Evolutionary conservation across 2,329 filamentous ascomycete genomes (phyloP).

Genomic region (Boeremia lycopersici): DNA sequence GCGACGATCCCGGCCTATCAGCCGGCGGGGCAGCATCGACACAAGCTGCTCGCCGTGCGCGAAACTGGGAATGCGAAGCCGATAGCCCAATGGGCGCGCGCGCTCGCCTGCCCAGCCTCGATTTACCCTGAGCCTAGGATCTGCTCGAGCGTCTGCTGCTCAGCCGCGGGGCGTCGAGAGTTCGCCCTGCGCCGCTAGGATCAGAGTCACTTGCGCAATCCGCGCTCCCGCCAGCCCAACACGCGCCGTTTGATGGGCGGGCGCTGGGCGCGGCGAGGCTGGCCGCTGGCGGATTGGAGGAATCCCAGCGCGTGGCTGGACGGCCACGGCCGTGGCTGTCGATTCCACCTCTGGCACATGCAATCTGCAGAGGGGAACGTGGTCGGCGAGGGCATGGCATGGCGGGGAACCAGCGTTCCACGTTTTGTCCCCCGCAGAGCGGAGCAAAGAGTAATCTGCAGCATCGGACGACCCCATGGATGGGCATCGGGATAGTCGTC

Average conservation of each 20-base stretch:
- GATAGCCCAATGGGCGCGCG: conserved; percentile 1
- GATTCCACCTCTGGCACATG: conserved; percentile 7
- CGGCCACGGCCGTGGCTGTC: too few relatives aligned
- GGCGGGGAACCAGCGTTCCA: background rate
- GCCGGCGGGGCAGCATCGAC: background rate
- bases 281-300: background rate
- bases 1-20: conserved; percentile 8
- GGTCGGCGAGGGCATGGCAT: background rate
- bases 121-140: conserved; percentile 20
- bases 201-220: conserved; percentile 15
- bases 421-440: conserved; percentile 9
- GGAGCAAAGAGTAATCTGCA: conserved; percentile 10
- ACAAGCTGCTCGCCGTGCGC: background rate
- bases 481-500: conserved; percentile 16
- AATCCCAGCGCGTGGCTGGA: background rate
- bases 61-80: background rate
- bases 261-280: background rate
- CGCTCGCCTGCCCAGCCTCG: conserved; percentile 4
- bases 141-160: conserved; percentile 7
- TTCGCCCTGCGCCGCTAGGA: conserved; percentile 11
- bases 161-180: conserved; percentile 9
- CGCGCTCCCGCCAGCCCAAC: conserved; percentile 16
- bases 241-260: conserved; percentile 7
- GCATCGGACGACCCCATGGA: conserved; percentile 6
- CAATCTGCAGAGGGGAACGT: conserved; percentile 1